A percentile compares a stretch with the other conserved stretches of the same genome.
Conservation (phyloP, 768 basidiomycete species). For the Suillus placidus region DNA sequence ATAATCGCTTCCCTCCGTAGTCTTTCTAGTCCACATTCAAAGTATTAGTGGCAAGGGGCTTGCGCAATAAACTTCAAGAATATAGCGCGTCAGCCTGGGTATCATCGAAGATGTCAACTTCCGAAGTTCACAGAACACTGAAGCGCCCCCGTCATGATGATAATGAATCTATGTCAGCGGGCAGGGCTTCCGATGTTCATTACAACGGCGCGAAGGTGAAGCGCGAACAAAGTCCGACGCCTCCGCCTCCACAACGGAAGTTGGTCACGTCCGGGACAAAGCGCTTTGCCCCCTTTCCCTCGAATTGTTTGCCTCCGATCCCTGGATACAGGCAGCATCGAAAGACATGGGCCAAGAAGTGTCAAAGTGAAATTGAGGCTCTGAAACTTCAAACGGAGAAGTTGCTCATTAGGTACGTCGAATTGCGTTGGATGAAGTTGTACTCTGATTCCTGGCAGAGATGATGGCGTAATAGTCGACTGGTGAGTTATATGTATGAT, state of each 20-base stretch:
- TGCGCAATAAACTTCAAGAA: background rate
- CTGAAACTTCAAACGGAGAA: slow-evolving; percentile 27
- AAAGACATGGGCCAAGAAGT: slow-evolving; percentile 23
- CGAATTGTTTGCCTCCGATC: slow-evolving; percentile 25
- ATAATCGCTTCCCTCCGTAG: background rate
- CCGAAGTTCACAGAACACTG: slow-evolving; percentile 4
- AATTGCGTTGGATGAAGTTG: background rate
- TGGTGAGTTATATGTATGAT: slow-evolving; percentile 21
- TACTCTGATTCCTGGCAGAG: slow-evolving; percentile 17
- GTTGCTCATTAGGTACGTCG: slow-evolving; percentile 30
- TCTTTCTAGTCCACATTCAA: background rate
- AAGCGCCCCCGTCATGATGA: slow-evolving; percentile 22
- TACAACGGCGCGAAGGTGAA: slow-evolving; percentile 18
- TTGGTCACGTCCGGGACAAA: slow-evolving; percentile 31
- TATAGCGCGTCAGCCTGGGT: background rate
- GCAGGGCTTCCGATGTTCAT: background rate
- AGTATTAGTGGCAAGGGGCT: background rate
- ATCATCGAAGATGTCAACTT: slow-evolving; percentile 9
- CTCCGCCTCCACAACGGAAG: slow-evolving; percentile 14
- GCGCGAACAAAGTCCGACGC: slow-evolving; percentile 24
- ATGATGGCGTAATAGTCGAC: slow-evolving; percentile 34
- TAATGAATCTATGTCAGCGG: background rate
- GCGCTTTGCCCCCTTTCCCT: slow-evolving; percentile 31
- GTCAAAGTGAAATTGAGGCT: slow-evolving; percentile 22
- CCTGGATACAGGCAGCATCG: slow-evolving; percentile 24